phyloP scores from a whole-genome alignment of 305 asterid genomes.

The Fraxinus paxiana region DNA sequence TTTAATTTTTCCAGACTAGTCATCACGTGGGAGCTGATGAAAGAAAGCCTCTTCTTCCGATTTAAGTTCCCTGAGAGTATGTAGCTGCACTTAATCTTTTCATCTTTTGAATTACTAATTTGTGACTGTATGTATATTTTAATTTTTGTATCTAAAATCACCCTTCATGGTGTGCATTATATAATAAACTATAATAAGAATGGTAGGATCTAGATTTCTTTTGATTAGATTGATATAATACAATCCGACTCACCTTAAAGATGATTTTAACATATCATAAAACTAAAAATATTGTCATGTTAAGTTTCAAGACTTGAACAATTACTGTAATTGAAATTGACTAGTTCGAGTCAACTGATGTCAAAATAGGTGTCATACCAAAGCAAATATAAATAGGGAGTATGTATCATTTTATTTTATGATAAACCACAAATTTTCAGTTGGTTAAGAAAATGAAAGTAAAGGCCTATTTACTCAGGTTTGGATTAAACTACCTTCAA shows the following conservation, averaged over 20 bases:
- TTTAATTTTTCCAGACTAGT: conserved; percentile 58
- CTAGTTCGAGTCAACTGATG: not conserved
- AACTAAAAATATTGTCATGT: not conserved
- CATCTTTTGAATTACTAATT: conserved; percentile 11
- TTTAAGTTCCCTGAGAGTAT: conserved; percentile 36
- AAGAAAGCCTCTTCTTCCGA: conserved; percentile 86
- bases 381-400: not conserved
- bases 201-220: not conserved
- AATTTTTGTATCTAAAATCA: not conserved
- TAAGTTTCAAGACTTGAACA: not conserved
- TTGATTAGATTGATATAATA: not conserved
- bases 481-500: not conserved
- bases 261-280: not conserved
- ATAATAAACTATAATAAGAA: not conserved
- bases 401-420: not conserved
- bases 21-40: conserved; percentile 73
- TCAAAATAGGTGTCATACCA: not conserved
- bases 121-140: not conserved
- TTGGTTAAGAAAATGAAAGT: not conserved
- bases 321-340: not conserved
- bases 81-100: conserved; percentile 21
- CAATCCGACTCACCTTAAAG: not conserved
- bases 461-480: not conserved
- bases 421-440: not conserved
- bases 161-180: not conserved